A percentile compares a stretch with the other conserved stretches of the same genome.
Conservation (phyloP, 768 basidiomycete species). For the Clitopilus passeckerianus region DNA sequence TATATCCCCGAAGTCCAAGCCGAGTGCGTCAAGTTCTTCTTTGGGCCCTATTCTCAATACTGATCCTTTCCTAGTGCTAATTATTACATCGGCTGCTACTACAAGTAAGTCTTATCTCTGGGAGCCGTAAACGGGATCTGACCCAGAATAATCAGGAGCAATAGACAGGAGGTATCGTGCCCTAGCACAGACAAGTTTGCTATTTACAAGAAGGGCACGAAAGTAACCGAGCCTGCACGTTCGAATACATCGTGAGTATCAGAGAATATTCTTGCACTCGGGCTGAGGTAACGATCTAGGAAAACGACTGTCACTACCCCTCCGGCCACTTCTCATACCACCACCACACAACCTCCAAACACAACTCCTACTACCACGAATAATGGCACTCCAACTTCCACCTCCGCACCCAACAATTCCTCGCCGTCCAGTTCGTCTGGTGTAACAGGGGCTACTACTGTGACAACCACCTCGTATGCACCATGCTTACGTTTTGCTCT, state of each 20-base stretch:
- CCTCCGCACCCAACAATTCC: not conserved
- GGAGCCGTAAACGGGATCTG: not conserved
- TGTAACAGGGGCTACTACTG: not conserved
- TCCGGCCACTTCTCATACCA: not conserved
- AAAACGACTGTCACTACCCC: not conserved
- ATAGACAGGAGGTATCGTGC: not conserved
- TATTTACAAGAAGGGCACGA: not conserved
- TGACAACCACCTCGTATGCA: not conserved
- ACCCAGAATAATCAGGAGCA: not conserved
- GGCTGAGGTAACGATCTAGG: not conserved
- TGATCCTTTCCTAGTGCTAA: not conserved
- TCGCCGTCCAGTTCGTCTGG: not conserved
- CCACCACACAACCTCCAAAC: not conserved
- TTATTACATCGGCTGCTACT: not conserved
- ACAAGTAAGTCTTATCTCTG: not conserved
- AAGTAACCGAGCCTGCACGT: not conserved
- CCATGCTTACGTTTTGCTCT: not conserved
- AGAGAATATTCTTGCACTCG: not conserved
- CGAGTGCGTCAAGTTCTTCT: not conserved
- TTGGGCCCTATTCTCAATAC: not conserved
- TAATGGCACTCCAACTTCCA: not conserved
- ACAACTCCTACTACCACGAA: not conserved
- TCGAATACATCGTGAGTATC: not conserved
- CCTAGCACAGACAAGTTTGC: not conserved
- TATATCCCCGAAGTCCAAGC: not conserved